Percentiles rank a stretch among this genome's conserved stretches.
Evolutionary conservation across 257 asterid species (phyloP).

Genomic region (Primulina eburnea): DNA sequence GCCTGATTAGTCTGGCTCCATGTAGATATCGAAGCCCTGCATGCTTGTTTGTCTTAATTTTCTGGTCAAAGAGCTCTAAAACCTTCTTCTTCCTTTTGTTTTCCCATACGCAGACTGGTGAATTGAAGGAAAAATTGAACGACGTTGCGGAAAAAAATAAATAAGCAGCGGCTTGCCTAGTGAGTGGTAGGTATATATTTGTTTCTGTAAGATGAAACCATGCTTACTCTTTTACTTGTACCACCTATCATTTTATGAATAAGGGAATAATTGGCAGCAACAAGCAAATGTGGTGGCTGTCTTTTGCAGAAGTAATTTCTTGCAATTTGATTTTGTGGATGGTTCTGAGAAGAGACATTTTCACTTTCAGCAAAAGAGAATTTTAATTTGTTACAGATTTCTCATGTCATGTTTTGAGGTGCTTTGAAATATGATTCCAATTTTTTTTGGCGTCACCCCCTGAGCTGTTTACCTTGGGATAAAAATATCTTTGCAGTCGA

Average conservation of each 20-base stretch:
- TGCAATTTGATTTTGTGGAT: neutral
- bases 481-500: neutral
- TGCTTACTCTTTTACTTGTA: neutral
- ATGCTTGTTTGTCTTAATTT: neutral
- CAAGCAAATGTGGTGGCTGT: neutral
- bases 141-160: conserved; percentile 32
- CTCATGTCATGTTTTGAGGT: neutral
- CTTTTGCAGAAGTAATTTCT: neutral
- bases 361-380: neutral
- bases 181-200: neutral
- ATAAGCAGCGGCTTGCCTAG: conserved; percentile 25
- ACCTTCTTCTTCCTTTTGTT: conserved; percentile 1
- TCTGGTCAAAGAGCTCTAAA: conserved; percentile 18
- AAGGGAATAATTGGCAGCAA: neutral
- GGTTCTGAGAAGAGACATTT: too few relatives aligned
- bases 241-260: neutral
- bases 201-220: neutral
- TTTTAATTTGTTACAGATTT: neutral
- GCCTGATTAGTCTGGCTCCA: neutral
- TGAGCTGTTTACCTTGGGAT: neutral
- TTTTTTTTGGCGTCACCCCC: neutral
- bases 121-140: conserved; percentile 64
- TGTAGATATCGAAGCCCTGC: neutral
- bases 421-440: neutral
- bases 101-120: conserved; percentile 59